Percentiles rank a stretch among this genome's conserved stretches.
Evolutionary conservation across 768 basidiomycete genomes (phyloP).

Genomic region (Suillus americanus): DNA sequence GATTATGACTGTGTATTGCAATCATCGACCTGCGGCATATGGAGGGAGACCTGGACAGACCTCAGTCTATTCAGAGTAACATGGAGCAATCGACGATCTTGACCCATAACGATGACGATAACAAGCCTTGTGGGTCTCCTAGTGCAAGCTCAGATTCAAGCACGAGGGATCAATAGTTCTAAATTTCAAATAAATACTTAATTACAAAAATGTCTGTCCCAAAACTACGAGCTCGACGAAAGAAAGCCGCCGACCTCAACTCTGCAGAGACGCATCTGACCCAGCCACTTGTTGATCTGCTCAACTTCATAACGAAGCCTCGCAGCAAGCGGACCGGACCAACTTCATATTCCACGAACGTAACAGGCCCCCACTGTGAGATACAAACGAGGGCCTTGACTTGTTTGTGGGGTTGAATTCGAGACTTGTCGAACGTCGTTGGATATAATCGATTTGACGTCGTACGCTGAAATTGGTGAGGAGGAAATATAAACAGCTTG

Average conservation of each 20-base stretch:
- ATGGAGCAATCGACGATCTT: background rate
- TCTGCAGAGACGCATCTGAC: conserved; percentile 55
- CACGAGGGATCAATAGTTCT: background rate
- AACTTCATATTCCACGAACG: conserved; percentile 65
- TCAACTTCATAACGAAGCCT: conserved; percentile 56
- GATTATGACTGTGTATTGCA: background rate
- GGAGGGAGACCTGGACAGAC: background rate
- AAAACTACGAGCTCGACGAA: conserved; percentile 61
- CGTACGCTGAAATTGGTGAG: background rate
- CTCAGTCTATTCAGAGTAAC: background rate
- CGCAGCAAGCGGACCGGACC: conserved; percentile 42
- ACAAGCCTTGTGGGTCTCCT: background rate
- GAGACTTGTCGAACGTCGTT: background rate
- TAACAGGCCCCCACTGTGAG: conserved; percentile 62
- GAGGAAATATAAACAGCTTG: background rate
- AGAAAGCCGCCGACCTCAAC: conserved; percentile 48
- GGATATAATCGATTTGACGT: background rate
- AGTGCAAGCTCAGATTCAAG: background rate
- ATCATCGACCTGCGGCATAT: background rate
- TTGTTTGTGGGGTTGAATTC: conserved; percentile 39
- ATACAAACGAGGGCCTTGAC: conserved; percentile 60
- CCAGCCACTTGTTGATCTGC: conserved; percentile 44
- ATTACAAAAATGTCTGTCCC: conserved; percentile 49
- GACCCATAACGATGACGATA: too few species aligned
- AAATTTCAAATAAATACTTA: background rate